These are phyloP conservation scores for Drosera spatulata DNA, from an alignment of 179 eudicot species.

Conservation along the genomic window DNA sequence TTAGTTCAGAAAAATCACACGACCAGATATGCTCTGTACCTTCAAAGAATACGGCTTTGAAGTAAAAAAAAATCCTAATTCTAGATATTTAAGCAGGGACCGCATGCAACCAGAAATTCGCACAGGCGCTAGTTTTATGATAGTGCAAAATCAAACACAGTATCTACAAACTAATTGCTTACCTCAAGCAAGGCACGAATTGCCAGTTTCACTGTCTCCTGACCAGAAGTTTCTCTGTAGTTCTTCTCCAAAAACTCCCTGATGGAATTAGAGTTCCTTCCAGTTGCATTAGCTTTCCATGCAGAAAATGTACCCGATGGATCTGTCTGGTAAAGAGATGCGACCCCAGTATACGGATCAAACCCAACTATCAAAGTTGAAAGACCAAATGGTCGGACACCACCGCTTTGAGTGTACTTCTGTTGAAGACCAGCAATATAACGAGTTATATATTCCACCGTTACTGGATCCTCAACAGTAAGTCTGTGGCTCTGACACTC, in stretches of 20 bases:
- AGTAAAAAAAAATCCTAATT: no score
- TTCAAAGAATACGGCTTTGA: no score
- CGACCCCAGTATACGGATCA: constrained; percentile 45
- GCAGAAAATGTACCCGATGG: constrained; percentile 99
- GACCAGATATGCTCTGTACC: no score
- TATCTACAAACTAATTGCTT: constrained; percentile 9
- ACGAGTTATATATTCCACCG: constrained; percentile 95
- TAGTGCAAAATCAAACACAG: neutral
- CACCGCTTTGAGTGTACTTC: constrained; percentile 99
- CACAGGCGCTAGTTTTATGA: neutral
- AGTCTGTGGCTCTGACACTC: constrained; percentile 97
- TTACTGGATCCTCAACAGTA: constrained; percentile 92
- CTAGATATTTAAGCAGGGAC: no score
- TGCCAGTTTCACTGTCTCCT: constrained; percentile 84
- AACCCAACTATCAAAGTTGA: constrained; percentile 50
- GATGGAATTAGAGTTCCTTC: constrained; percentile 90
- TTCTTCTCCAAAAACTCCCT: constrained; percentile 93
- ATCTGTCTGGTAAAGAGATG: constrained; percentile 93
- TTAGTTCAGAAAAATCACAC: no score
- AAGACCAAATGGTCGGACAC: constrained; percentile 98
- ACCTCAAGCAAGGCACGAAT: constrained; percentile 95
- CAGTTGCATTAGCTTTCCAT: constrained; percentile 99
- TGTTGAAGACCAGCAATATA: constrained; percentile 99
- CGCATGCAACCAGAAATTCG: neutral
- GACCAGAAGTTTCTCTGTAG: constrained; percentile 93